Percentiles rank a stretch among this genome's conserved stretches.
These are phyloP conservation scores for Magnolia kwangsiensis DNA, from an alignment of 164 flowering plant species.

Conservation along the genomic window DNA sequence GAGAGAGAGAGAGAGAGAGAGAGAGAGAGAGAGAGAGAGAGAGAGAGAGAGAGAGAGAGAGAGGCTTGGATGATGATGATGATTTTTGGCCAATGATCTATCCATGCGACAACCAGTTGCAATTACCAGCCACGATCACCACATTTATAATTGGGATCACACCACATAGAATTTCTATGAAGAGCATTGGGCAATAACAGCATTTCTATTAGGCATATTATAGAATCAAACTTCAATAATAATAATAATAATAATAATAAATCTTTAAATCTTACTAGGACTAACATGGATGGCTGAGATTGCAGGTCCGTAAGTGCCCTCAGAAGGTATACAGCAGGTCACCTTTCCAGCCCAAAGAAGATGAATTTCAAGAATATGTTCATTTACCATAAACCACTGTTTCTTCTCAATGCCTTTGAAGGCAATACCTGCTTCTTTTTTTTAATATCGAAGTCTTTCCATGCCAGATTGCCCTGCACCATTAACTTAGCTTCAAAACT, in stretches of 20 bases:
- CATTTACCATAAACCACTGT: slow-evolving; percentile 40
- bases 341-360: slow-evolving; percentile 57
- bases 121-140: too few relatives aligned
- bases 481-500: background rate
- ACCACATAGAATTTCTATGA: too few relatives aligned
- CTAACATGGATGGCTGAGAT: slow-evolving; percentile 57
- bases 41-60: too few relatives aligned
- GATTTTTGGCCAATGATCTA: too few relatives aligned
- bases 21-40: too few relatives aligned
- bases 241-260: too few relatives aligned
- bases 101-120: too few relatives aligned
- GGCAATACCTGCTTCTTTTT: slow-evolving; percentile 54
- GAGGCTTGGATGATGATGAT: too few relatives aligned
- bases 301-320: slow-evolving; percentile 45
- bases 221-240: background rate
- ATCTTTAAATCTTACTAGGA: slow-evolving; percentile 43
- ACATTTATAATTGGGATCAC: too few relatives aligned
- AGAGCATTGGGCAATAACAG: too few relatives aligned
- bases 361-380: slow-evolving; percentile 55
- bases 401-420: slow-evolving; percentile 34
- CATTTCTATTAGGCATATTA: background rate
- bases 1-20: too few relatives aligned
- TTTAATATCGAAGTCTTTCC: slow-evolving; percentile 65
- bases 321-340: slow-evolving; percentile 53
- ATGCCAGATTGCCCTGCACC: slow-evolving; percentile 4